Base-by-base conservation (phyloP, 1,284 basidiomycete genomes). In the Ustilago cynodontis region DNA sequence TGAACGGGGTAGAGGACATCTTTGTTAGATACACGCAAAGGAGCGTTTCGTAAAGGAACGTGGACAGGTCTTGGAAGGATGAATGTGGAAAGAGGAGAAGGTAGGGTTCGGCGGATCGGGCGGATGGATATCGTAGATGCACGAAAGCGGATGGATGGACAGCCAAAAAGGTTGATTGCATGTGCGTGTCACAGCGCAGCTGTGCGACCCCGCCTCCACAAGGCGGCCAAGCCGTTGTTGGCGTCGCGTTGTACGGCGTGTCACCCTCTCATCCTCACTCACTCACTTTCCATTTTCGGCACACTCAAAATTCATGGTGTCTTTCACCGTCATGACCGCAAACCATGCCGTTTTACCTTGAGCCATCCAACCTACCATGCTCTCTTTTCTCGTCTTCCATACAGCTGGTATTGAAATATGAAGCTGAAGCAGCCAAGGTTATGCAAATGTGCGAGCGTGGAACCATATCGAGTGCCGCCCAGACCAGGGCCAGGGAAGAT, bases 1-100 rank as follows among this genome's bases (percentile, higher is more conserved):
- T 69, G 78, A 63, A 79, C 7, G 71, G 65, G 59, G 77, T 76
- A 28, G 65, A 68, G 39, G 74, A 62, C 71, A 74, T 78, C 53
- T 26, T 43, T 39, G 26, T 16, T 33, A 13, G 24, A 28, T 11
- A 39, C 16, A 20, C 35, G 55, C 47, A 43, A 49, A 24, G 37
- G 45, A 29, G 49, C 18, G 24, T 26, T 18, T 26, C 11, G 43
- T 29, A 39, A 28, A 35, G 31, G 51, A 52, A 4, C 47, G n/a
- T n/a, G 22, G 22, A 43, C 22, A 28, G 9, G 55, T 39, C 43
- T 54, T 33, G 37, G 50, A 50, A 24, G 37, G 29, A 28, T 29
- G 31, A 54, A 55, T 61, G 45, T 59, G 60, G 60, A 60, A n/a
- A 47, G n/a, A 22, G 55, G 24, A 20, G 58, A 28, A 64, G 43